Base-by-base conservation (phyloP, 176 grass and related monocot species). In the Triticum turgidum region DNA sequence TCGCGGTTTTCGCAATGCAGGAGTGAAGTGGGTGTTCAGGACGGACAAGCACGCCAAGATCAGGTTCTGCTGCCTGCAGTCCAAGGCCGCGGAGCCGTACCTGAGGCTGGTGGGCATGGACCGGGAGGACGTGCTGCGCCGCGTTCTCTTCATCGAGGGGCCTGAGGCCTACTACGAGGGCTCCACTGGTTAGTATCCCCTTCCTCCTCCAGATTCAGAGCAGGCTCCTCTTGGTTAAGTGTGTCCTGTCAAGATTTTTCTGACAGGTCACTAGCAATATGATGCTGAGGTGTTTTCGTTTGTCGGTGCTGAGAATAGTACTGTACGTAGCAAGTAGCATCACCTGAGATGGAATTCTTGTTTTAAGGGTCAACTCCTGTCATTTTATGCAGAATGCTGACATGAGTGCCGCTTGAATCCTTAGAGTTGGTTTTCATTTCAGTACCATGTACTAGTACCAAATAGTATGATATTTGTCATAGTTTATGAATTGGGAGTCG, bases 41-140 rank as follows among this genome's bases (percentile, higher is more conserved):
- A 73, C 81, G 5, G 96, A 98, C 74, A 93, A 89, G 64, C 86
- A 95, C 66, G 80, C 89, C 77, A 98, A 98, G 93, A 98, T 98
- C 83, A 98, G 84, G 78, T 98, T 98, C 80, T 98, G 96, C 58
- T 93, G 96, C 92, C 52, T 98, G 81, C 96, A 98, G 80, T 98
- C 96, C 30, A 95, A 88, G 81, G 83, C 96, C 11, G 96, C 96
- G 21, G 93, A 98, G 73, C 96, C 93, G 24, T 98, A 98, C 89
- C 90, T 98, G 49, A 58, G 84, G 35, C 73, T 98, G 77, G 75
- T 93, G 9, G 91, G 91, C 69, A 83, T 95, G 85, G 87, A 98
- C 83, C 73, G 91, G 73, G 93, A 93, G 84, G 96, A 98, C 56
- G 96, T 95, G 13, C 80, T 92, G n/a, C 84, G 86, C 39, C 93